These are phyloP conservation scores for Alternaria sp. DNA, from an alignment of 2,329 filamentous ascomycete genomes.

Conservation along the genomic window DNA sequence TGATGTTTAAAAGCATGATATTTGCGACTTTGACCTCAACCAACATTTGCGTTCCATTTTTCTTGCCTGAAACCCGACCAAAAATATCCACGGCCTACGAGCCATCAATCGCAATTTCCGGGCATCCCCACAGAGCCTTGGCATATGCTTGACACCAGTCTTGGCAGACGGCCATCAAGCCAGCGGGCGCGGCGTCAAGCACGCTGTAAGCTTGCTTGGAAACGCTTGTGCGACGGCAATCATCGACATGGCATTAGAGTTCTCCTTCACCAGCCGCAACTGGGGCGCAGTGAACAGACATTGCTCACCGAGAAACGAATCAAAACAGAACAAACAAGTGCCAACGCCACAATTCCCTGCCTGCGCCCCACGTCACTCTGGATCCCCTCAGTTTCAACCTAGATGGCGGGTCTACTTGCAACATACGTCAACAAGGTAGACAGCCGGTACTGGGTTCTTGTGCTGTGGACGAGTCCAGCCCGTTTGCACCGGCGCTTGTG, in stretches of 20 bases:
- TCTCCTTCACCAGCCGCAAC: neutral
- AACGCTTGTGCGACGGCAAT: constrained; percentile 20
- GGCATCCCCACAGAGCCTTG: constrained; percentile 17
- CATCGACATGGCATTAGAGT: neutral
- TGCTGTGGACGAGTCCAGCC: neutral
- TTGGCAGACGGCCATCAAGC: constrained; percentile 24
- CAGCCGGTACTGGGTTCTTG: neutral
- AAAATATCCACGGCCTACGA: neutral
- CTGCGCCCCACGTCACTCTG: neutral
- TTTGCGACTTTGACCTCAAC: neutral
- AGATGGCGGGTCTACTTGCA: neutral
- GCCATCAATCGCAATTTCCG: constrained; percentile 15
- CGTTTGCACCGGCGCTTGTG: neutral
- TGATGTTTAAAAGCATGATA: constrained; percentile 1
- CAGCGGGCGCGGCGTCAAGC: constrained; percentile 12
- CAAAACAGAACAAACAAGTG: constrained; percentile 4
- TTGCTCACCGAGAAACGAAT: neutral
- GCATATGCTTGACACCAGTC: constrained; percentile 11
- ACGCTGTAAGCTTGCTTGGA: constrained; percentile 25
- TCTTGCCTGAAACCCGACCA: neutral
- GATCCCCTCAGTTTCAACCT: neutral
- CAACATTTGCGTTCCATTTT: neutral
- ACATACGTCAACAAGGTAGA: neutral
- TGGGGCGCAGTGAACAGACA: neutral
- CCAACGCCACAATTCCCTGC: constrained; percentile 6